phyloP scores from a whole-genome alignment of 129 eudicot species.

The Solidago caesia region DNA sequence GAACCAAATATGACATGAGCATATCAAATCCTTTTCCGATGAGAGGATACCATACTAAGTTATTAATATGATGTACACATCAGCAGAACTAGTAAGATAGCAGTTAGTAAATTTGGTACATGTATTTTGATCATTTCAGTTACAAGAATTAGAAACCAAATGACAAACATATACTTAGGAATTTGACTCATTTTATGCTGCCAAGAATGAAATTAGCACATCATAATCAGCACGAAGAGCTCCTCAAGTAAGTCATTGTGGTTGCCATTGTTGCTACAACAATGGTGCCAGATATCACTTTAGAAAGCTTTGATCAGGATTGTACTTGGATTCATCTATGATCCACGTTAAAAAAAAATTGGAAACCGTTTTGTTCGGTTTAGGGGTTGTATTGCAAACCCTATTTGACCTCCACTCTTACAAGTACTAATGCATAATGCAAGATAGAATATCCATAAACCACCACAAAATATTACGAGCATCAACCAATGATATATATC shows the following conservation, averaged over 20 bases:
- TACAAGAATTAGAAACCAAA: constrained; percentile 10
- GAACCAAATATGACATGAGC: constrained; percentile 10
- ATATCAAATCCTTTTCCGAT: neutral
- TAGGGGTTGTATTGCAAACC: neutral
- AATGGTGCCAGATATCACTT: neutral
- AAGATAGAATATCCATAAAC: neutral
- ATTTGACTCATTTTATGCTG: neutral
- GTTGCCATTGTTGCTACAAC: neutral
- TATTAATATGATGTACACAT: neutral
- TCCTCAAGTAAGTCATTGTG: neutral
- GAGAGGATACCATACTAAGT: neutral
- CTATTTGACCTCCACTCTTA: constrained; percentile 1
- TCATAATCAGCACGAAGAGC: neutral
- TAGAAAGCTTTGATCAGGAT: neutral
- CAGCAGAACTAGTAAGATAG: neutral
- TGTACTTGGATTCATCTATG: constrained; percentile 7
- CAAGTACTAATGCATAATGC: neutral
- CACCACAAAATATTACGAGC: neutral
- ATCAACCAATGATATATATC: neutral
- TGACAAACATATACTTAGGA: constrained; percentile 5
- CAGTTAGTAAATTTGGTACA: neutral
- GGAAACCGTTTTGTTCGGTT: neutral
- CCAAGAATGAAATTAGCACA: neutral
- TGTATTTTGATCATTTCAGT: neutral
- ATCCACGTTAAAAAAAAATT: neutral